Base-by-base conservation (phyloP, 2,329 filamentous ascomycete genomes). In the Sporothrix luriei region DNA sequence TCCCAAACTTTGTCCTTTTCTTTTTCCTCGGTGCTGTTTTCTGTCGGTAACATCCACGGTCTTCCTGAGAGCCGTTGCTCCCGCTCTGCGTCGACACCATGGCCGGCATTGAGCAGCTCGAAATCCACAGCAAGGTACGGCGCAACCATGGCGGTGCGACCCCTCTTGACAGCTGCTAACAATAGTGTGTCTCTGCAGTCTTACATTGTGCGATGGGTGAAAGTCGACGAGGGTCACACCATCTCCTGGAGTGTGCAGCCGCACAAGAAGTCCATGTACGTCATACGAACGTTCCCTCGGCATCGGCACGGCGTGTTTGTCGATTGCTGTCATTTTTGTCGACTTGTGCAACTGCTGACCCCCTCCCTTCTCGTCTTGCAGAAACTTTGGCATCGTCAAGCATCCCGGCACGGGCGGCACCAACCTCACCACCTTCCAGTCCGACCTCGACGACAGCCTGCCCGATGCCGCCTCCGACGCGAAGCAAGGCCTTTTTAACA, bases 191-290 rank as follows among this genome's bases (percentile, higher is more conserved):
- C 26, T 16, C 14, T 29, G 72, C 69, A 98, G 95, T 97, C 93
- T 73, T 99, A 99, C 82, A 93, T 99, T 75, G 92, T 99, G 70
- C 93, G 95, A 77, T 99, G 95, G 94, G 92, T 97, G 75, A 91
- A 93, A 78, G 94, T 97, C 75, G 90, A 93, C 69, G 90, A 93
- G 73, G 91, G 91, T 68, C 90, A 97, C 79, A 97, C 94, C 66
- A 93, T 99, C 75, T 97, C 94, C 19, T 99, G 95, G 95, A 97
- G 93, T 77, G 88, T 99, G 51, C 94, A 98, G 78, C 95, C 95
- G 55, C 93, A 98, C 80, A 98, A 97, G 83, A 98, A 97, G 82
- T 97, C 94, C 71, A 91, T 99, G 88, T 90, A 81, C 76, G 82
- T 66, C 55, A 43, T 16, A 13, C 14, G n/a, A n/a, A n/a, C n/a